These are phyloP conservation scores for Carex kokanica DNA, from an alignment of 176 grass and related monocot species.

Conservation along the genomic window DNA sequence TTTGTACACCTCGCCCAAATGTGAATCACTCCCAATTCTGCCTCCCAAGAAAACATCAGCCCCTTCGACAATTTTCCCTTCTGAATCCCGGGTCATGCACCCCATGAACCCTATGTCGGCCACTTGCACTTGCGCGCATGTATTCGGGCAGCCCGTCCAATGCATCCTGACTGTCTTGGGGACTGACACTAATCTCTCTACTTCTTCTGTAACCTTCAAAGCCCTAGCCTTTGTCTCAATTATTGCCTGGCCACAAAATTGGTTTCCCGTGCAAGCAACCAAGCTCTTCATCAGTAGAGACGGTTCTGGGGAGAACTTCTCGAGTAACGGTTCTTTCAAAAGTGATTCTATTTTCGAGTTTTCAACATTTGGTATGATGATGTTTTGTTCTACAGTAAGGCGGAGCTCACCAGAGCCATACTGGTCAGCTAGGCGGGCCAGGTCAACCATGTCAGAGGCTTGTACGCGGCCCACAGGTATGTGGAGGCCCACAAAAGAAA, in stretches of 20 bases:
- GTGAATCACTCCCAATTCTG: slow-evolving; percentile 79
- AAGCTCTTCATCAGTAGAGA: slow-evolving; percentile 62
- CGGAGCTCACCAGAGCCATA: slow-evolving; percentile 78
- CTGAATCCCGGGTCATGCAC: slow-evolving; percentile 54
- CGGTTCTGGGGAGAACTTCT: slow-evolving; percentile 55
- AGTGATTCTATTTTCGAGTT: slow-evolving; percentile 43
- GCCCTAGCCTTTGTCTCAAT: slow-evolving; percentile 87
- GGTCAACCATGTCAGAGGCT: slow-evolving; percentile 78
- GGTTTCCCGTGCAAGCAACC: slow-evolving; percentile 81
- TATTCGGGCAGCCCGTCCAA: slow-evolving; percentile 81
- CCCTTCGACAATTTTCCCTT: slow-evolving; percentile 64
- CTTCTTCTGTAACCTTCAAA: slow-evolving; percentile 70
- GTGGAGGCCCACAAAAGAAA: slow-evolving; percentile 70
- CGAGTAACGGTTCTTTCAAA: slow-evolving; percentile 60
- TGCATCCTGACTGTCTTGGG: slow-evolving; percentile 62
- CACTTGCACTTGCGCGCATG: slow-evolving; percentile 93
- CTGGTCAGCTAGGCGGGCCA: slow-evolving; percentile 70
- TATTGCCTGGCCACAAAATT: slow-evolving; percentile 97
- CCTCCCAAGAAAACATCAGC: slow-evolving; percentile 70
- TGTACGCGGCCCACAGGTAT: slow-evolving; percentile 67
- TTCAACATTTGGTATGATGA: slow-evolving; percentile 74
- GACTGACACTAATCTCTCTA: slow-evolving; percentile 60
- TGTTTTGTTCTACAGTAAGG: slow-evolving; percentile 90
- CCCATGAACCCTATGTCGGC: slow-evolving; percentile 98
- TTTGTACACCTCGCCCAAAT: slow-evolving; percentile 65